Evolutionary conservation across 768 basidiomycete species (phyloP).

Genomic region (Boletellus sp.): DNA sequence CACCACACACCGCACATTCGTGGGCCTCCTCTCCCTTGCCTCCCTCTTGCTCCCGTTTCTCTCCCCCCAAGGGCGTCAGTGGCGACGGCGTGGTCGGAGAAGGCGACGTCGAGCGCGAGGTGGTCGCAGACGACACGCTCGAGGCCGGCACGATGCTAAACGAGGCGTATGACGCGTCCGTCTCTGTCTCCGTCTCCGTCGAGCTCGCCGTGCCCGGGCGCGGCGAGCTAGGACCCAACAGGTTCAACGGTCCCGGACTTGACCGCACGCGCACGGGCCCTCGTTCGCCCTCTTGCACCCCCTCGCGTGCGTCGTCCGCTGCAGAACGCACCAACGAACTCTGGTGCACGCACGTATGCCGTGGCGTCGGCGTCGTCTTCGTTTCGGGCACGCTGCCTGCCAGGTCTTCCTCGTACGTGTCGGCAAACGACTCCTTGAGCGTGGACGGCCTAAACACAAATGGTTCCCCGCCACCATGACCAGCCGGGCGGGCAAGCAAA

Average conservation of each 20-base stretch:
- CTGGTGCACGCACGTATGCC: constrained; percentile 1
- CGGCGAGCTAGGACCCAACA: not conserved
- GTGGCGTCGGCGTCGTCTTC: not conserved
- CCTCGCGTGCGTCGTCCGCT: not conserved
- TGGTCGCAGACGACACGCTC: constrained; percentile 6
- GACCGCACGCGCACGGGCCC: not conserved
- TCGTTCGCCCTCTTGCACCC: constrained; percentile 4
- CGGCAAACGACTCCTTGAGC: constrained; percentile 19
- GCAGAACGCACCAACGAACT: constrained; percentile 5
- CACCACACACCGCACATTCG: constrained; percentile 15
- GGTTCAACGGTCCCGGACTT: not conserved
- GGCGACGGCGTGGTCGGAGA: constrained; percentile 1
- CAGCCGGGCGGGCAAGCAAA: not conserved
- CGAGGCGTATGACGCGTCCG: constrained; percentile 20
- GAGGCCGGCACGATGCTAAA: constrained; percentile 20
- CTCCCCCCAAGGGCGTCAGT: not conserved
- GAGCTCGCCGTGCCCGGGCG: constrained; percentile 23
- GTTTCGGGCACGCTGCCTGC: not conserved
- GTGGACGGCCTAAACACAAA: constrained; percentile 17
- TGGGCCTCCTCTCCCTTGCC: not conserved
- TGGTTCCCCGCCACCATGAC: not conserved
- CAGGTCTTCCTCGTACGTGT: constrained; percentile 18
- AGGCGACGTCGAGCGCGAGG: constrained; percentile 18
- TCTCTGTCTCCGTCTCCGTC: constrained; percentile 20
- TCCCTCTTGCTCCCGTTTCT: not conserved